Evolutionary conservation across 352 stramenopile genomes (phyloP), one percentile per base, ranked within the genome.

Genomic region (Chrysophaeum taylorii): DNA sequence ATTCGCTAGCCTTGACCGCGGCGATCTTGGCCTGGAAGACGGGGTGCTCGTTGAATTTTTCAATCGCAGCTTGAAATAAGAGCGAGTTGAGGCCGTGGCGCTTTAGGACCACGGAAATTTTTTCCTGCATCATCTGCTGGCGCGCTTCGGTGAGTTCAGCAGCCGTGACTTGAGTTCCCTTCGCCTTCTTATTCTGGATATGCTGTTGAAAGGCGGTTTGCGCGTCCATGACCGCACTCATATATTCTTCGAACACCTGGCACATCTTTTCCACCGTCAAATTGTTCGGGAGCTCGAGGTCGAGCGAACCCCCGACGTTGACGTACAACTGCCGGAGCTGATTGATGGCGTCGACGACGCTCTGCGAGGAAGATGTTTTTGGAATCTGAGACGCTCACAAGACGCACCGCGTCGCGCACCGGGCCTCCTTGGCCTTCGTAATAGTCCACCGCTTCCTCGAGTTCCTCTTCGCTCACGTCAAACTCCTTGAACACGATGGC

Each of bases 251-350:
- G 52, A 63, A 63, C 27, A 63, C 33, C 9, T 41, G 9, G 33
- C 52, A 63, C 52, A 63, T 63, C n/a, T 35, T 38, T 31, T 63
- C 52, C 27, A 63, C 52, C 25, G 52, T 63, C 25, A 63, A 23
- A 23, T 63, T 31, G 27, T 63, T 12, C 2, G 52, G 52, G 2
- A 63, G 33, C 15, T 63, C 52, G 27, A 63, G 33, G 5, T 63
- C 52, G 52, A 63, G 12, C 7, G 27, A 41, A 15, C 52, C 52
- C 27, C 52, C 52, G 52, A 63, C 52, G 33, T 63, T 63, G 27
- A 39, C 14, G 52, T 63, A 63, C 9, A 63, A 31, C 27, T 39
- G 25, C 9, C 52, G 25, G 27, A 63, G 52, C 5, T 35, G 4
- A 31, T 63, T 63, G 7, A 9, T 23, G 9, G 52, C 52, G 9